These are phyloP conservation scores for Geopyxis carbonaria DNA, from an alignment of 495 filamentous ascomycete genomes.

Conservation along the genomic window DNA sequence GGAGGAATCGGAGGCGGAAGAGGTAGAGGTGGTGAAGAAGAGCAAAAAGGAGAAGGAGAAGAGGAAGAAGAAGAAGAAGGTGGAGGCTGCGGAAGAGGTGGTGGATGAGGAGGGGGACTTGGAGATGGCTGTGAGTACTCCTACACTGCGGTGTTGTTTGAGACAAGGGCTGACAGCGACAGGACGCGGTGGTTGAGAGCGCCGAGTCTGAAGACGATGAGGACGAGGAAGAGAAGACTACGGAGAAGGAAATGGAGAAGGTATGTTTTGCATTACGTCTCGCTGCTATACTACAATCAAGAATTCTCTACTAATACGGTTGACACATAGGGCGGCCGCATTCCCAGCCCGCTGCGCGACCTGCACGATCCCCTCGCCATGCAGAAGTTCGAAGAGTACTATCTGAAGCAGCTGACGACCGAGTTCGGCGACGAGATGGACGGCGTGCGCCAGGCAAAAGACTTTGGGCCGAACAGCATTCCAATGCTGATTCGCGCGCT, in stretches of 20 bases:
- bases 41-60: neutral
- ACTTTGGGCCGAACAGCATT: slow-evolving; percentile 43
- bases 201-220: neutral
- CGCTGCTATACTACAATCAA: neutral
- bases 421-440: slow-evolving; percentile 61
- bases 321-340: slow-evolving; percentile 12
- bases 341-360: slow-evolving; percentile 15
- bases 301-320: neutral
- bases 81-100: neutral
- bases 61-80: neutral
- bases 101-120: neutral
- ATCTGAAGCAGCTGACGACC: slow-evolving; percentile 44
- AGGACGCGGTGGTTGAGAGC: neutral
- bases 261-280: neutral
- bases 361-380: slow-evolving; percentile 28
- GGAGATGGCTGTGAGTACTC: neutral
- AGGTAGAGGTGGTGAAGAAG: neutral
- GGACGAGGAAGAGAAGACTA: neutral
- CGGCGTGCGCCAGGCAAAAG: slow-evolving; percentile 43
- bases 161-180: neutral
- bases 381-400: slow-evolving; percentile 41
- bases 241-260: neutral
- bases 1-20: neutral
- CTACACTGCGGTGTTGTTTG: neutral
- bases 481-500: slow-evolving; percentile 46